Evolutionary conservation across 495 filamentous ascomycete genomes (phyloP).

Genomic region (Penicillium malachiteum): DNA sequence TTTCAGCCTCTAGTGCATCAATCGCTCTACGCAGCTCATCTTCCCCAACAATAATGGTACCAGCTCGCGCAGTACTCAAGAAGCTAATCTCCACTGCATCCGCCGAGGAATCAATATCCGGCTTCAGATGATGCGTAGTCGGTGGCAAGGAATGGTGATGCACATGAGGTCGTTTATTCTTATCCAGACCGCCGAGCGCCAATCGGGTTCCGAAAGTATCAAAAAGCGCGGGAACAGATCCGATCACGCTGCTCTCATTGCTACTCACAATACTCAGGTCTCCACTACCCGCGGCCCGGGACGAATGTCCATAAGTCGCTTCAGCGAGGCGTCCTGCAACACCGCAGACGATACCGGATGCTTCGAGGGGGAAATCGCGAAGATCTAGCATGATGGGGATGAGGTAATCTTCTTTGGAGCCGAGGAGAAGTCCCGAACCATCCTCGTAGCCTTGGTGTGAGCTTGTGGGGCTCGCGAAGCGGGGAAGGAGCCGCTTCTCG

Average conservation of each 20-base stretch:
- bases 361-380: conserved; percentile 76
- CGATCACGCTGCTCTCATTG: conserved; percentile 13
- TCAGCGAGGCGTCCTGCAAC: conserved; percentile 78
- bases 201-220: conserved; percentile 20
- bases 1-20: conserved; percentile 60
- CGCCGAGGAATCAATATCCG: conserved; percentile 42
- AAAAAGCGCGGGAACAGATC: conserved; percentile 18
- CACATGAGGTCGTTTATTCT: conserved; percentile 12
- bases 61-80: conserved; percentile 82
- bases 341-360: conserved; percentile 90
- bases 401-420: conserved; percentile 74
- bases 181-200: conserved; percentile 5
- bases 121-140: conserved; percentile 36
- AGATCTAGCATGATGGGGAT: conserved; percentile 91
- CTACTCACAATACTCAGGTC: conserved; percentile 13
- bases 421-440: conserved; percentile 61
- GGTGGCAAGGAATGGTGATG: conserved; percentile 1
- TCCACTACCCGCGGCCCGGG: conserved; percentile 10
- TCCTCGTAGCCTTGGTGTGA: conserved; percentile 42
- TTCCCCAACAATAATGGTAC: conserved; percentile 81
- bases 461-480: conserved; percentile 48
- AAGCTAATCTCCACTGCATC: conserved; percentile 84
- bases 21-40: conserved; percentile 70
- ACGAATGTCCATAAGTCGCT: conserved; percentile 30
- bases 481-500: conserved; percentile 67